Evolutionary conservation across 140 eudicot species (phyloP).

Genomic region (Erigeron philadelphicus): DNA sequence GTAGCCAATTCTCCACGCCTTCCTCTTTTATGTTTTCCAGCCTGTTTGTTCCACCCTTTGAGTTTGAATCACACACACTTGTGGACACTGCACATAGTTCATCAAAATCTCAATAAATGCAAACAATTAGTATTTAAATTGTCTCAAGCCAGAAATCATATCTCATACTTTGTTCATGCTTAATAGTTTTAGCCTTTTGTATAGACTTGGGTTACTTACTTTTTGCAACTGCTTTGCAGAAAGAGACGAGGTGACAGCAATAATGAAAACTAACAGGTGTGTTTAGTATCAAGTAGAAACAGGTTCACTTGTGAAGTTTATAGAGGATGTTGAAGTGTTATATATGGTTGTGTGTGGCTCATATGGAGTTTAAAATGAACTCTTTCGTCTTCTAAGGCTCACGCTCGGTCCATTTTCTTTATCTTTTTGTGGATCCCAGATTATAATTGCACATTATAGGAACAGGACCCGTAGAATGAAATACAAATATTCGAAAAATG

Average conservation of each 20-base stretch:
- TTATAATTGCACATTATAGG: constrained; percentile 5
- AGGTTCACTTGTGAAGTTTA: constrained; percentile 5
- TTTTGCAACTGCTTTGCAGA: not conserved
- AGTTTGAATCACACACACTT: constrained; percentile 18
- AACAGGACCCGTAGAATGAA: constrained; percentile 1
- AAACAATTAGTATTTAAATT: not conserved
- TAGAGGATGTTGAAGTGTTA: constrained; percentile 2
- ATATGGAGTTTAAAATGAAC: not conserved
- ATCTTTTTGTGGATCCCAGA: constrained; percentile 12
- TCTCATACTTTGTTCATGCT: too few species aligned
- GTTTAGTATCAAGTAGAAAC: not conserved
- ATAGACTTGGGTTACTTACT: constrained; percentile 9
- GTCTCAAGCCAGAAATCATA: not conserved
- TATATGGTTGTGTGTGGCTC: not conserved
- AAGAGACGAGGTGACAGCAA: not conserved
- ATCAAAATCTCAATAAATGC: not conserved
- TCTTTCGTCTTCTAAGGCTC: not conserved
- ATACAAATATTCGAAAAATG: constrained; percentile 4
- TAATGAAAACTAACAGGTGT: not conserved
- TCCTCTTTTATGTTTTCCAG: constrained; percentile 68
- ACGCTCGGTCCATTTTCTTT: not conserved
- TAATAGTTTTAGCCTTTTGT: too few species aligned
- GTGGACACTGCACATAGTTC: constrained; percentile 38
- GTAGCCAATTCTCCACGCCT: constrained; percentile 38
- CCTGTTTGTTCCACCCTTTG: constrained; percentile 28